A percentile compares a stretch with the other conserved stretches of the same genome.
Conservation (phyloP, 805 yeast genomes). For the Saccharomycopsis schoenii region DNA sequence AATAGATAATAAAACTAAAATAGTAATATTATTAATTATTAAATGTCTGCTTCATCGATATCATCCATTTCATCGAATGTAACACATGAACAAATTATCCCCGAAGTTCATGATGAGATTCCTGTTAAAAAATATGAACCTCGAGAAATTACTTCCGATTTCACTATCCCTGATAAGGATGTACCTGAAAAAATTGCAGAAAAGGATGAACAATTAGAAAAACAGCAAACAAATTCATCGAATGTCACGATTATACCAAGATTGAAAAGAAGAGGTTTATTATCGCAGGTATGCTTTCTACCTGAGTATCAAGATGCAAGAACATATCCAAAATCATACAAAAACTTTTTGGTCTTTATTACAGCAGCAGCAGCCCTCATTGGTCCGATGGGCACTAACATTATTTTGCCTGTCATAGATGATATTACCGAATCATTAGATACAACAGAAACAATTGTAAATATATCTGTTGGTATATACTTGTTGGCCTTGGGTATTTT, state of each 20-base stretch:
- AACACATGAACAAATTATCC: background rate
- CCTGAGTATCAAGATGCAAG: constrained; percentile 73
- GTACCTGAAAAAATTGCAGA: background rate
- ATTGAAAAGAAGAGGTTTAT: constrained; percentile 46
- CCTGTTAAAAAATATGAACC: background rate
- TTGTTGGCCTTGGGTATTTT: constrained; percentile 63
- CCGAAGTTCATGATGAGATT: background rate
- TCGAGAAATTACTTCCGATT: background rate
- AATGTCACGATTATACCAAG: constrained; percentile 25
- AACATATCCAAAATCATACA: constrained; percentile 41
- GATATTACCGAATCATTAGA: constrained; percentile 44
- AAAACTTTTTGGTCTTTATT: constrained; percentile 46
- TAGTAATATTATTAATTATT: background rate
- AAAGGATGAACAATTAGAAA: background rate
- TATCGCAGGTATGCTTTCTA: constrained; percentile 39
- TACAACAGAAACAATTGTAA: constrained; percentile 52
- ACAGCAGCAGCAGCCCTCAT: constrained; percentile 67
- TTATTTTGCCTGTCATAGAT: constrained; percentile 68
- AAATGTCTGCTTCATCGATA: background rate
- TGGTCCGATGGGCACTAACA: constrained; percentile 88
- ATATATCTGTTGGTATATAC: constrained; percentile 74
- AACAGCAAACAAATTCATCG: background rate
- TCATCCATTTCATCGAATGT: background rate
- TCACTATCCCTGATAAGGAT: background rate
- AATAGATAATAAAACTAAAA: background rate